Conservation (phyloP, 2,329 filamentous ascomycete genomes). For the Neoscytalidium dimidiatum region DNA sequence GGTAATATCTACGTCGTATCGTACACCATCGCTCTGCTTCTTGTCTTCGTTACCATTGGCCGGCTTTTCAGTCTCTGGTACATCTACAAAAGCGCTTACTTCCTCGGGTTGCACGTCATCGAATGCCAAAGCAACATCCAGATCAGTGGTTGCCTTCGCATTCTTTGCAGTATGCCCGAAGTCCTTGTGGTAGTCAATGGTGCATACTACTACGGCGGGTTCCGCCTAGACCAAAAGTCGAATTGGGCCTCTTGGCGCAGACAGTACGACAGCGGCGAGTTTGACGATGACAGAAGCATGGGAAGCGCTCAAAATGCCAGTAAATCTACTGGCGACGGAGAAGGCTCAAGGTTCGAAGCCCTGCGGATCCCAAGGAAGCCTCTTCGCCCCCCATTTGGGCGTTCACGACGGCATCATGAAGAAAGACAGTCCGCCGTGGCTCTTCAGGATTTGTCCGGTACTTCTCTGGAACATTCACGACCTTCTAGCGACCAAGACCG, state of each 20-base stretch:
- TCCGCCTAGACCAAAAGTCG: not conserved
- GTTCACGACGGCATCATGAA: not conserved
- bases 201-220: slow-evolving; percentile 18
- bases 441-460: not conserved
- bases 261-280: slow-evolving; percentile 3
- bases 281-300: not conserved
- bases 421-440: not conserved
- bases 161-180: slow-evolving; percentile 22
- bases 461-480: not conserved
- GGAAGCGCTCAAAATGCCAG: not conserved
- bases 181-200: slow-evolving; percentile 21
- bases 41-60: not conserved
- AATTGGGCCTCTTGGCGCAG: not conserved
- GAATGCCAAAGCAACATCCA: slow-evolving; percentile 3
- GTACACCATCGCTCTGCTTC: not conserved
- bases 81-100: not conserved
- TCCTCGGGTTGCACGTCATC: slow-evolving; percentile 9
- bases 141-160: slow-evolving; percentile 19
- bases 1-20: not conserved
- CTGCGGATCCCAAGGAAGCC: not conserved
- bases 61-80: not conserved
- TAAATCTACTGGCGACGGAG: not conserved
- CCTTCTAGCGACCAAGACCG: not conserved
- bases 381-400: not conserved
- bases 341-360: not conserved